phyloP scores from a whole-genome alignment of 345 rosid species.

The Kernera saxatilis region DNA sequence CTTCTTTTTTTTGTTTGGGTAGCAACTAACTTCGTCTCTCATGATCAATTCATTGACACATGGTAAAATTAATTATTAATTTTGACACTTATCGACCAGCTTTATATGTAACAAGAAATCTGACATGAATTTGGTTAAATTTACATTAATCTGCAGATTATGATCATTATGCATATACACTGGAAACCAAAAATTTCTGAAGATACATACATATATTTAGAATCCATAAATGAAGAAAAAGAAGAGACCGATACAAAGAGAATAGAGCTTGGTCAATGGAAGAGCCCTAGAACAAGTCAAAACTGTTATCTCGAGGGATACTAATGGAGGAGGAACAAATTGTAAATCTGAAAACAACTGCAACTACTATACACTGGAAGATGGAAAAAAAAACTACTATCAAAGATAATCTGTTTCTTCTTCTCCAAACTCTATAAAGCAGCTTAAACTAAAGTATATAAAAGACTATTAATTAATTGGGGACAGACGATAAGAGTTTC shows the following conservation, averaged over 20 bases:
- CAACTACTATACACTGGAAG: slow-evolving; percentile 23
- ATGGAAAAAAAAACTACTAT: not conserved
- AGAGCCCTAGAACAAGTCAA: slow-evolving; percentile 14
- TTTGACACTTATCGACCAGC: too few relatives aligned
- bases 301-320: slow-evolving; percentile 13
- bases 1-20: too few relatives aligned
- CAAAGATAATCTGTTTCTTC: not conserved
- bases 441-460: slow-evolving; percentile 4
- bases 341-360: not conserved
- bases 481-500: slow-evolving; percentile 33
- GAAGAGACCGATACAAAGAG: slow-evolving; percentile 5
- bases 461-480: slow-evolving; percentile 6
- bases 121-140: too few relatives aligned
- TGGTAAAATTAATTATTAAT: too few relatives aligned
- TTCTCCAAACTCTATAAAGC: slow-evolving; percentile 16
- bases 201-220: not conserved
- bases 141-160: too few relatives aligned
- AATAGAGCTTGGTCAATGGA: slow-evolving; percentile 14
- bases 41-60: too few relatives aligned
- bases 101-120: too few relatives aligned
- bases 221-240: not conserved
- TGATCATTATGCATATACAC: too few relatives aligned
- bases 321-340: slow-evolving; percentile 15
- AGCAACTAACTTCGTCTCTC: too few relatives aligned
- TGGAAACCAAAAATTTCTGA: not conserved